Evolutionary conservation across 1,139 yeast species (phyloP), one percentile per base, ranked within the genome.

Genomic region (Suhomyces wounanorum): DNA sequence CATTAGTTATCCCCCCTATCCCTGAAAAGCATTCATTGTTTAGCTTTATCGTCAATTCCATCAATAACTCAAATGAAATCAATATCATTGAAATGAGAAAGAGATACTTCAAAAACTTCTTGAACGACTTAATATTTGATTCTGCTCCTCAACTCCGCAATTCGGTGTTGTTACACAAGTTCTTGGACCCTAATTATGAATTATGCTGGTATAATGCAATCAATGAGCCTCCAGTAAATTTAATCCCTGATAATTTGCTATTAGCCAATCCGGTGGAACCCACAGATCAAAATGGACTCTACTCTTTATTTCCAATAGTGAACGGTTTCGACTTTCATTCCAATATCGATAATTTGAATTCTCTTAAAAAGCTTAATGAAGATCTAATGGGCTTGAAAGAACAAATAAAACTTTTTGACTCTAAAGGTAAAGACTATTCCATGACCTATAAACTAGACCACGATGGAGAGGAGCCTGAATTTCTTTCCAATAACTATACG

Each of bases 11-110:
- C 10, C 85, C 86, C 1, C 84, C 85, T 2, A 77, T 82, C 14
- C 86, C 86, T 0, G 85, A 79, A 55, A 82, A 81, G 55, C 86
- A 82, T 57, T 75, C 85, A 1, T 56, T 82, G 8, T 62, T 77
- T 49, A 68, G 75, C 41, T 75, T 72, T 53, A 63, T 77, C 46
- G 61, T 76, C 50, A 75, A 73, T 50, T 69, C 79, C 33, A 61
- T 77, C 49, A 72, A 75, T 53, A 70, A 62, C 51, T 58, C 72
- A 45, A 69, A 71, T 47, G 81, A 77, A 52, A 52, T 68, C 17
- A 63, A 64, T 49, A 68, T 77, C 41, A 69, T 77, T 21, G 79
- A 77, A 52, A 73, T 72, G 63, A 66, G 82, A 50, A 73, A 69
- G 47, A 59, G 81, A 43, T 69, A 68, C 51, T 77, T 77, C 54